phyloP scores from a whole-genome alignment of 495 filamentous ascomycete species.

The Penicillium steckii region DNA sequence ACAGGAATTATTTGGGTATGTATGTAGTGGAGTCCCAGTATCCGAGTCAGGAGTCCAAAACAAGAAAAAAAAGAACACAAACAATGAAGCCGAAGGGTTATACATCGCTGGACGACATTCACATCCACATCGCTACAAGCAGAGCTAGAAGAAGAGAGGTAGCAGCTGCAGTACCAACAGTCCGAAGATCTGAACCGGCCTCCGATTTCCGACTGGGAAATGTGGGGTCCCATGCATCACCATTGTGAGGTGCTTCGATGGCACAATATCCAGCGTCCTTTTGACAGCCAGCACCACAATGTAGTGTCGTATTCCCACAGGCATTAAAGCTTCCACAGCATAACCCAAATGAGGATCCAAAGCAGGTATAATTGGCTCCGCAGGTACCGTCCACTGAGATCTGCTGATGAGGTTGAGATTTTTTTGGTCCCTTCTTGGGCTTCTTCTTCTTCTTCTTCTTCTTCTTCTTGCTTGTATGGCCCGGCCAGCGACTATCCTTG shows the following conservation, averaged over 20 bases:
- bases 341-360: constrained; percentile 40
- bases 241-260: constrained; percentile 20
- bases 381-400: constrained; percentile 54
- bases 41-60: too few relatives aligned
- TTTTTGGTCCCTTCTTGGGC: constrained; percentile 29
- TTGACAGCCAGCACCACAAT: constrained; percentile 53
- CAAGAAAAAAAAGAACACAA: too few relatives aligned
- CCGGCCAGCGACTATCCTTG: constrained; percentile 25
- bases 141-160: constrained; percentile 27
- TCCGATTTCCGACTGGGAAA: constrained; percentile 17
- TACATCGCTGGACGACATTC: too few relatives aligned
- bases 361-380: constrained; percentile 49
- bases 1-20: too few relatives aligned
- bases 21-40: too few relatives aligned
- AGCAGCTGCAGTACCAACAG: constrained; percentile 20
- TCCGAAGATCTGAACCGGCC: constrained; percentile 13
- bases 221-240: constrained; percentile 24
- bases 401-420: constrained; percentile 25
- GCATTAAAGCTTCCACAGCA: constrained; percentile 21
- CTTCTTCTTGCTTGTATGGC: constrained; percentile 15
- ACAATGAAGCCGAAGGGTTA: too few relatives aligned
- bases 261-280: constrained; percentile 48
- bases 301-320: constrained; percentile 49
- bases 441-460: constrained; percentile 2
- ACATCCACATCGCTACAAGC: constrained; percentile 26